Conservation (phyloP, 2,329 filamentous ascomycete genomes). For the Penicillium digitatum region DNA sequence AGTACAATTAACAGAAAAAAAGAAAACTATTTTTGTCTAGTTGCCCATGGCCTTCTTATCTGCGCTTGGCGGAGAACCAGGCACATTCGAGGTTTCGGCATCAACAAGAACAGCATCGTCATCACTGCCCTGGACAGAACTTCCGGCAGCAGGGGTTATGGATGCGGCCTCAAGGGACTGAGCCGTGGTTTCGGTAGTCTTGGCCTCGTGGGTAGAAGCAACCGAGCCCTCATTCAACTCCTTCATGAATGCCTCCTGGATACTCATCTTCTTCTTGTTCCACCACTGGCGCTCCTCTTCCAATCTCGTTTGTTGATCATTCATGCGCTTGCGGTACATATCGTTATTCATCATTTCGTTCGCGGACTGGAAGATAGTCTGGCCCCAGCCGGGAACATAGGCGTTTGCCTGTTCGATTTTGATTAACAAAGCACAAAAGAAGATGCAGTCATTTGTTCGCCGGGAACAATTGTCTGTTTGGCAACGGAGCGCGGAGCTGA, state of each 20-base stretch:
- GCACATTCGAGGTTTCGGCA: conserved; percentile 43
- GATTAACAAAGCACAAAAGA: conserved; percentile 17
- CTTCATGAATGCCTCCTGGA: conserved; percentile 75
- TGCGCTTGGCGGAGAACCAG: conserved; percentile 22
- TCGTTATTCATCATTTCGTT: conserved; percentile 92
- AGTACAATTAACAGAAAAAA: conserved; percentile 5
- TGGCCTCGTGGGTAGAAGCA: conserved; percentile 13
- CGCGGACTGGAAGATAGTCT: conserved; percentile 92
- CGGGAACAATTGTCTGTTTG: neutral
- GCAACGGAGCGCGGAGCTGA: neutral
- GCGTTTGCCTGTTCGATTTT: conserved; percentile 71
- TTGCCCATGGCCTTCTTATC: conserved; percentile 48
- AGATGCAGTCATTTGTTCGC: neutral
- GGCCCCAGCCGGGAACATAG: conserved; percentile 82
- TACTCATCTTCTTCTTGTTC: conserved; percentile 73
- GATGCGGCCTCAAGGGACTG: conserved; percentile 22
- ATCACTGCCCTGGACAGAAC: conserved; percentile 49
- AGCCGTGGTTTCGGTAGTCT: conserved; percentile 8
- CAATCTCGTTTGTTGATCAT: conserved; percentile 68
- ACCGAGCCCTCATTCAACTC: conserved; percentile 57
- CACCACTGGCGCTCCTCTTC: conserved; percentile 83
- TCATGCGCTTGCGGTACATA: conserved; percentile 67
- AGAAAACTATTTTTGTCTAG: conserved; percentile 25
- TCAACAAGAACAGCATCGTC: conserved; percentile 79
- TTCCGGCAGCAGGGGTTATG: conserved; percentile 35